Percentiles rank a stretch among this genome's conserved stretches.
These are phyloP conservation scores for Corymbia maculata DNA, from an alignment of 345 rosid genomes.

Conservation along the genomic window DNA sequence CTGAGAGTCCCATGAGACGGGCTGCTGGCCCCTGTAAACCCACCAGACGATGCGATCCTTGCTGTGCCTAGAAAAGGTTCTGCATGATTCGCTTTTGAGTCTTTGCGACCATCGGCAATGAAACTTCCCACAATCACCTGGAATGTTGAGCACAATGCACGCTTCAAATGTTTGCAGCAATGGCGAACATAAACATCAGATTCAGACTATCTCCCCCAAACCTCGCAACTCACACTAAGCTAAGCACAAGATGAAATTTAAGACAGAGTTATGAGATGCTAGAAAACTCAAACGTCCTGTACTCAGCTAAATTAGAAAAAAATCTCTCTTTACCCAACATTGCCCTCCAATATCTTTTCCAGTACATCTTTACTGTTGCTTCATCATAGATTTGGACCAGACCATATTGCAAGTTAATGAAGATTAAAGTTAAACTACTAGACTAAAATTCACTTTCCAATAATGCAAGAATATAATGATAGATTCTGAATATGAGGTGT, in stretches of 20 bases:
- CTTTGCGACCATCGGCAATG: constrained; percentile 28
- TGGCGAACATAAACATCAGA: neutral
- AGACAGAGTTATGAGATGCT: neutral
- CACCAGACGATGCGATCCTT: constrained; percentile 5
- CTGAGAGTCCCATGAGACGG: constrained; percentile 44
- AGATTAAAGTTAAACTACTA: neutral
- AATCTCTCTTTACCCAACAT: neutral
- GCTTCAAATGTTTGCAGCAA: neutral
- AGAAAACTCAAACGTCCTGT: neutral
- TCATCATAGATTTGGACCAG: neutral
- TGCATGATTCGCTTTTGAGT: constrained; percentile 14
- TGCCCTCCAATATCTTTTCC: neutral
- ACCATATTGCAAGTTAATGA: neutral
- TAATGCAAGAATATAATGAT: neutral
- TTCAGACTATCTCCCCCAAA: neutral
- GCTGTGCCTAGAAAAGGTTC: constrained; percentile 15
- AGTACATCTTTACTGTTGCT: neutral
- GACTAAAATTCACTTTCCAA: neutral
- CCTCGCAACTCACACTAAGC: neutral
- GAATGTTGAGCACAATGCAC: neutral
- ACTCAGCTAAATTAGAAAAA: neutral
- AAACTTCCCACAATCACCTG: constrained; percentile 51
- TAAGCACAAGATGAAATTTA: neutral
- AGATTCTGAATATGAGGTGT: neutral
- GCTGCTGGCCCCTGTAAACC: constrained; percentile 27